Conservation (phyloP, 176 grass and related monocot species). For the Olyra latifolia region DNA sequence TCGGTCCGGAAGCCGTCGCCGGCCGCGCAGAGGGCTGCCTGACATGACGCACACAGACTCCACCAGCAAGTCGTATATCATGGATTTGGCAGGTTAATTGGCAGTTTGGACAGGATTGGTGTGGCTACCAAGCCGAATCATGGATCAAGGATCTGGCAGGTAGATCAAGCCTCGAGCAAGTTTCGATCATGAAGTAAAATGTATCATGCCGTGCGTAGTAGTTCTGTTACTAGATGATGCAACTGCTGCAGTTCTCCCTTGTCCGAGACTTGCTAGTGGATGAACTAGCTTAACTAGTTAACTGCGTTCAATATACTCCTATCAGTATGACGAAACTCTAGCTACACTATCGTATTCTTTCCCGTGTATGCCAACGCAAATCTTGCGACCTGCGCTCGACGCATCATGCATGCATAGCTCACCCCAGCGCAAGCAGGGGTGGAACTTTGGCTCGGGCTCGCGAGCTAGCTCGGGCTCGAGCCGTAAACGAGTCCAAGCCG, state of each 20-base stretch:
- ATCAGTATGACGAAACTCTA: no score
- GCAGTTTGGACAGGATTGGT: slow-evolving; percentile 64
- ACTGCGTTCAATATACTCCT: no score
- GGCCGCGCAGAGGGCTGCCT: slow-evolving; percentile 35
- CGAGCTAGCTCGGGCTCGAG: no score
- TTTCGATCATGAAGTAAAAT: not conserved
- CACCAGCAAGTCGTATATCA: slow-evolving; percentile 65
- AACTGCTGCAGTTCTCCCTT: not conserved
- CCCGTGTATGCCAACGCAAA: no score
- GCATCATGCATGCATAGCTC: no score
- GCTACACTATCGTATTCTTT: no score
- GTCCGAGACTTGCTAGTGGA: not conserved
- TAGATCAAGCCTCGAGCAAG: not conserved
- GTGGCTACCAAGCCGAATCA: slow-evolving; percentile 65
- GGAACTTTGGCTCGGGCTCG: no score
- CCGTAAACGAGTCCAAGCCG: no score
- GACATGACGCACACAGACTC: slow-evolving; percentile 62
- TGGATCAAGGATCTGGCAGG: no score
- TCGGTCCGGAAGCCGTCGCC: slow-evolving; percentile 42
- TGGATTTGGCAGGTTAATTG: slow-evolving; percentile 65
- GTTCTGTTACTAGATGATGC: not conserved
- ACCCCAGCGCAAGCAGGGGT: no score
- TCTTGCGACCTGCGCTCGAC: no score
- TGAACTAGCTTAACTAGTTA: not conserved
- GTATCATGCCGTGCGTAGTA: no score